phyloP scores from a whole-genome alignment of 2,329 filamentous ascomycete genomes.

The Botrytis squamosa region DNA sequence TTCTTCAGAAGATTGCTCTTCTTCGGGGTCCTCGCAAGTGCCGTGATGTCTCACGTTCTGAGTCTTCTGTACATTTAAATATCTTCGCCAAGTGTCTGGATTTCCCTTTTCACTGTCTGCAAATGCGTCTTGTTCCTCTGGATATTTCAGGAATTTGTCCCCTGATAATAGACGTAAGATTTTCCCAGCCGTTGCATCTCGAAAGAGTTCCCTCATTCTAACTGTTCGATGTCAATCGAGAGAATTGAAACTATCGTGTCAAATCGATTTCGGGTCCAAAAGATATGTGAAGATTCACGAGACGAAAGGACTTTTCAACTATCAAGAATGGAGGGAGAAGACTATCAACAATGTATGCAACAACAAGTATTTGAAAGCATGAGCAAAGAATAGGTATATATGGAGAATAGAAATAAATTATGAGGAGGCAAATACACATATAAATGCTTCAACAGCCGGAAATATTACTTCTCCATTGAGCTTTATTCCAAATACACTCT shows the following conservation, averaged over 20 bases:
- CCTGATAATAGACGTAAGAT: neutral
- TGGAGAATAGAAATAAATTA: neutral
- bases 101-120: neutral
- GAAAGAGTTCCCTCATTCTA: conserved; percentile 13
- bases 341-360: neutral
- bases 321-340: no score
- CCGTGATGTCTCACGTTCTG: conserved; percentile 1
- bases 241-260: neutral
- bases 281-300: neutral
- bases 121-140: neutral
- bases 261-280: neutral
- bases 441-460: neutral
- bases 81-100: neutral
- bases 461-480: neutral
- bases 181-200: conserved; percentile 10
- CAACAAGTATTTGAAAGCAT: neutral
- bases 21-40: neutral
- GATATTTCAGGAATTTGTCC: neutral
- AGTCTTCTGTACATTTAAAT: conserved; percentile 1
- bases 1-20: neutral
- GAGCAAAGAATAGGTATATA: neutral
- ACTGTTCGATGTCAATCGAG: neutral
- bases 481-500: neutral
- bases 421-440: neutral
- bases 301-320: neutral